Evolutionary conservation across 2,329 filamentous ascomycete genomes (phyloP).

Genomic region (Fusarium armeniacum): DNA sequence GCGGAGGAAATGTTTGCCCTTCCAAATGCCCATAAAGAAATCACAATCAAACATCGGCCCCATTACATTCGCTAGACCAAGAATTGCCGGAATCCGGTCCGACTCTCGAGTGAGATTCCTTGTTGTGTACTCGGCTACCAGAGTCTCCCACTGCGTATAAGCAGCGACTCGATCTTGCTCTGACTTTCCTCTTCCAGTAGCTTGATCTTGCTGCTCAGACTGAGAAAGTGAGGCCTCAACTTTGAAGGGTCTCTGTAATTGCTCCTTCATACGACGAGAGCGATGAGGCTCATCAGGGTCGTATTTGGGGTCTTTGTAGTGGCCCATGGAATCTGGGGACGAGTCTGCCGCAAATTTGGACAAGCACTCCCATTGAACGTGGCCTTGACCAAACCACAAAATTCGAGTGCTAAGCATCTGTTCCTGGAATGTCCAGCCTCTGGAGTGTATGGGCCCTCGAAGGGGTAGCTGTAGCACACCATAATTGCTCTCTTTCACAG

Average conservation of each 20-base stretch:
- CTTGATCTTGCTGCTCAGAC: neutral
- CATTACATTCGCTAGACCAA: conserved; percentile 1
- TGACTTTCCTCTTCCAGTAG: too few species aligned
- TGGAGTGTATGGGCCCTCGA: neutral
- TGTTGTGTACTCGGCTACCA: neutral
- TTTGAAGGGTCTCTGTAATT: neutral
- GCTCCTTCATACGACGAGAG: neutral
- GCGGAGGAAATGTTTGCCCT: neutral
- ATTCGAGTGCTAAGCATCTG: neutral
- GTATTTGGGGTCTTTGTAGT: neutral
- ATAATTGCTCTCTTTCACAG: neutral
- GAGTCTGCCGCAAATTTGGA: neutral
- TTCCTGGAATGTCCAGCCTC: neutral
- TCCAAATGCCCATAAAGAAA: neutral
- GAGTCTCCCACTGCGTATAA: neutral
- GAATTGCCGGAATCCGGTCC: neutral
- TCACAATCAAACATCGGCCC: neutral
- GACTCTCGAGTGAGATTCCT: neutral
- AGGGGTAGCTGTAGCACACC: neutral
- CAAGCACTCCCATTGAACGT: conserved; percentile 1
- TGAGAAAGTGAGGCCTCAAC: neutral
- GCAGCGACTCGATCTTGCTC: neutral
- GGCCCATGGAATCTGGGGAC: neutral
- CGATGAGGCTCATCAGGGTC: neutral
- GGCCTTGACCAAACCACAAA: neutral